phyloP scores from a whole-genome alignment of 2,329 filamentous ascomycete species.

The Aspergillus felis region DNA sequence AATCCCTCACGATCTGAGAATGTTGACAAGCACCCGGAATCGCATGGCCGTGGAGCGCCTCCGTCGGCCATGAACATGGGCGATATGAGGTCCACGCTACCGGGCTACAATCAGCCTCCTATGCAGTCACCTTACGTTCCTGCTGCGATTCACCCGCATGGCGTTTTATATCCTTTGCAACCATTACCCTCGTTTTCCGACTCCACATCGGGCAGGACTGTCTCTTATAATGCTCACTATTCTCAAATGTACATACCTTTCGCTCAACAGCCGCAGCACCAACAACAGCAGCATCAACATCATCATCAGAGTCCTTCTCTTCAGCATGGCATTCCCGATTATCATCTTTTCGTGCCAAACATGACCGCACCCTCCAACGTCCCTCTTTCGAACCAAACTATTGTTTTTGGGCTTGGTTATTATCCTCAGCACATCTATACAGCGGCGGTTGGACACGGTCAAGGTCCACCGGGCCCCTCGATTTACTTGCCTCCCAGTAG shows the following conservation, averaged over 20 bases:
- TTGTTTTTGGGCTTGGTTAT: conserved; percentile 22
- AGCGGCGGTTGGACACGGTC: conserved; percentile 16
- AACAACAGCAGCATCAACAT: conserved; percentile 1
- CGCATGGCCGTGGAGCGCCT: conserved; percentile 18
- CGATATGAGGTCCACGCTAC: conserved; percentile 27
- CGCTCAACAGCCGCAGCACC: conserved; percentile 22
- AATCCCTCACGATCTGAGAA: conserved; percentile 14
- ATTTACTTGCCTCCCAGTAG: conserved; percentile 5
- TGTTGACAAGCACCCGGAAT: conserved; percentile 15
- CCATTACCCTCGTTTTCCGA: conserved; percentile 23
- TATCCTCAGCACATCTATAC: conserved; percentile 23
- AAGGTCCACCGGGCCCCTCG: conserved; percentile 4
- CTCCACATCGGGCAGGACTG: conserved; percentile 8
- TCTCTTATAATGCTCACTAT: conserved; percentile 24
- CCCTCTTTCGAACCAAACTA: conserved; percentile 15
- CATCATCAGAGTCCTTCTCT: conserved; percentile 6
- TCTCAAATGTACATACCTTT: conserved; percentile 26
- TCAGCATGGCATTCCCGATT: conserved; percentile 15
- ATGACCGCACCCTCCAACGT: conserved; percentile 15
- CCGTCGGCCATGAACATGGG: conserved; percentile 25
- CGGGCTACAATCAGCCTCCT: conserved; percentile 23
- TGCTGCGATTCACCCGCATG: conserved; percentile 19
- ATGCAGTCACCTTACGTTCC: conserved; percentile 25
- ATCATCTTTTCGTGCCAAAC: conserved; percentile 19
- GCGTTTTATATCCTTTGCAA: conserved; percentile 28